Evolutionary conservation across 1,284 basidiomycete species (phyloP).

Genomic region (Athelia psychrophila): DNA sequence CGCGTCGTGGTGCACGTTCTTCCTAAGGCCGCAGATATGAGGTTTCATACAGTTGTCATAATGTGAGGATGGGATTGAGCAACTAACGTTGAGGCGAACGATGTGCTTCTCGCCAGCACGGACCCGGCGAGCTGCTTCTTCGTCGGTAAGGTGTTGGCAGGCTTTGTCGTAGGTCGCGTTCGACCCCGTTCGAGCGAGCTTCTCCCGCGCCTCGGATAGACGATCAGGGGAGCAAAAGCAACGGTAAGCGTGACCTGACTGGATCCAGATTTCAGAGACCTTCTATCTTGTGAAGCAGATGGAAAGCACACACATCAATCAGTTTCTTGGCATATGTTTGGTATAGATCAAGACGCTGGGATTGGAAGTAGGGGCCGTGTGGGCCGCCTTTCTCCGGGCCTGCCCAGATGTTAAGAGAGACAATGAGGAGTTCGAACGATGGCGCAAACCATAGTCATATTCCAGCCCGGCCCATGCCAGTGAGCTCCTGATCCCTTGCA

Average conservation of each 20-base stretch:
- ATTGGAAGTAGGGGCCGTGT: slow-evolving; percentile 87
- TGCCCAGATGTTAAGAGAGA: slow-evolving; percentile 24
- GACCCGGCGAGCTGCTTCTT: slow-evolving; percentile 77
- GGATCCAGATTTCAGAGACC: background rate
- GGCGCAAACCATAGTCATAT: slow-evolving; percentile 80
- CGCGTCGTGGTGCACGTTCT: slow-evolving; percentile 45
- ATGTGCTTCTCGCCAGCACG: slow-evolving; percentile 76
- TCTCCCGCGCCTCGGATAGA: slow-evolving; percentile 64
- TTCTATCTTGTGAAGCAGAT: background rate
- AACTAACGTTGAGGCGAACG: slow-evolving; percentile 84
- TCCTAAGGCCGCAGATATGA: slow-evolving; percentile 38
- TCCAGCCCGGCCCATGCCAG: slow-evolving; percentile 92
- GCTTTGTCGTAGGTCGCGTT: slow-evolving; percentile 82
- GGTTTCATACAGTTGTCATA: slow-evolving; percentile 16
- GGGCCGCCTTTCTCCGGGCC: slow-evolving; percentile 77
- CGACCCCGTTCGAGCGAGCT: slow-evolving; percentile 67
- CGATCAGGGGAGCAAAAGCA: slow-evolving; percentile 87
- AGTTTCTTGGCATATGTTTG: slow-evolving; percentile 70
- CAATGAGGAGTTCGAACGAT: background rate
- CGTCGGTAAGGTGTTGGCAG: slow-evolving; percentile 82
- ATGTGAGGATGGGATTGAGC: background rate
- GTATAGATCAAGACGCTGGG: slow-evolving; percentile 87
- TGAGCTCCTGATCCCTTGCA: slow-evolving; percentile 75
- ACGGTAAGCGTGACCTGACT: slow-evolving; percentile 89
- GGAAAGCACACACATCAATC: slow-evolving; percentile 56